Percentiles rank a stretch among this genome's conserved stretches.
phyloP scores from a whole-genome alignment of 306 rosid genomes.

The Quercus aquifolioides region DNA sequence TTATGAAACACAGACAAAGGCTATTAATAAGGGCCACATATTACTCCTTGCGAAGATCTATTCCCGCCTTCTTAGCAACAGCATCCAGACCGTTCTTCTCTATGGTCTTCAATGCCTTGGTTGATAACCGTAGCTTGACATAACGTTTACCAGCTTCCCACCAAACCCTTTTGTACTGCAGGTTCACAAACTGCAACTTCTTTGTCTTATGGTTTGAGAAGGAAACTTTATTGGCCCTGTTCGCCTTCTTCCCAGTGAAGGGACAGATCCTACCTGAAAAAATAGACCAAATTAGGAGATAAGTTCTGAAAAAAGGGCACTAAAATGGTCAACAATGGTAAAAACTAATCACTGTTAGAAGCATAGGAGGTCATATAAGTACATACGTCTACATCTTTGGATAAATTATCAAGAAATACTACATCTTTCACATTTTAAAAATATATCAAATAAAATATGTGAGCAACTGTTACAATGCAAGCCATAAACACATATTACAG shows the following conservation, averaged over 20 bases:
- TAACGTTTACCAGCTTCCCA: slow-evolving; percentile 98
- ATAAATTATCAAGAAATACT: too few relatives aligned
- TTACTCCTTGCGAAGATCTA: slow-evolving; percentile 78
- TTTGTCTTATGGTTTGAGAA: slow-evolving; percentile 89
- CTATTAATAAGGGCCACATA: not conserved
- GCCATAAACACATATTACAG: not conserved
- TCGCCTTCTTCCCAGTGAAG: slow-evolving; percentile 87
- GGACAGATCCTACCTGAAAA: slow-evolving; percentile 79
- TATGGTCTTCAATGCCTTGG: slow-evolving; percentile 90
- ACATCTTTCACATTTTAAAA: too few relatives aligned
- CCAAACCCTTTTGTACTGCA: slow-evolving; percentile 91
- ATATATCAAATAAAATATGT: not conserved
- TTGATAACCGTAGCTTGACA: slow-evolving; percentile 82
- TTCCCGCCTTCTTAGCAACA: slow-evolving; percentile 94
- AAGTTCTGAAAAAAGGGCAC: not conserved
- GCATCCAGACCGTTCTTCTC: slow-evolving; percentile 96
- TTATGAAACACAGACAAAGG: slow-evolving; percentile 12
- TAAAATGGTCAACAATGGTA: not conserved
- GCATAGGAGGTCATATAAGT: too few relatives aligned
- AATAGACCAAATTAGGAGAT: not conserved
- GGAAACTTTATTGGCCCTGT: slow-evolving; percentile 79
- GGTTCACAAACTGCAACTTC: slow-evolving; percentile 87
- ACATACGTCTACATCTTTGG: too few relatives aligned
- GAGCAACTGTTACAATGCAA: not conserved
- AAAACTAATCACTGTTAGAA: not conserved